These are phyloP conservation scores for Xylariaceae sp. DNA, from an alignment of 2,329 filamentous ascomycete species.

Conservation along the genomic window DNA sequence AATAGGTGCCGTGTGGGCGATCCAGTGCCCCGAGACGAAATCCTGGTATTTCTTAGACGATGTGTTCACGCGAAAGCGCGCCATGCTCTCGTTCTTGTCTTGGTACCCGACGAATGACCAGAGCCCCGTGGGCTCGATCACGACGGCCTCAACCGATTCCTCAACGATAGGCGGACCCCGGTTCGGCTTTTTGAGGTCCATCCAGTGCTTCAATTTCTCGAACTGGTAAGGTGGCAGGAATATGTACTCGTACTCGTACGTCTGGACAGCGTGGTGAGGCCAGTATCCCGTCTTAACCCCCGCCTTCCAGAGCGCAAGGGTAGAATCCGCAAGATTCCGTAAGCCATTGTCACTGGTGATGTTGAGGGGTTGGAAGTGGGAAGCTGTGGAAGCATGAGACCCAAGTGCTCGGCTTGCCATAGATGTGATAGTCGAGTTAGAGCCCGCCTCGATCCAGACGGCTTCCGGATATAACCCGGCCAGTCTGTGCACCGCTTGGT, in stretches of 20 bases:
- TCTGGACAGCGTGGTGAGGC: conserved; percentile 25
- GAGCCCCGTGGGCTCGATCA: conserved; percentile 3
- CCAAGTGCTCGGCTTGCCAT: conserved; percentile 26
- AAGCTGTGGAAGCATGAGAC: too few species aligned
- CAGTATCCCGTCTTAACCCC: conserved; percentile 29
- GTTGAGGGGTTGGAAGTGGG: not conserved
- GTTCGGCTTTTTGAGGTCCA: conserved; percentile 20
- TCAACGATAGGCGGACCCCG: not conserved
- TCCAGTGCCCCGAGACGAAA: conserved; percentile 29
- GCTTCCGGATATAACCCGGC: conserved; percentile 15
- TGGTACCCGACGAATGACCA: conserved; percentile 22
- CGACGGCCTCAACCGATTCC: not conserved
- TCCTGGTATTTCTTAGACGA: conserved; percentile 23
- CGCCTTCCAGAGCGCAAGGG: conserved; percentile 30
- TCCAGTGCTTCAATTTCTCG: conserved; percentile 30
- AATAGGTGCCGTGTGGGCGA: conserved; percentile 29
- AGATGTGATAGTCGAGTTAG: conserved; percentile 24
- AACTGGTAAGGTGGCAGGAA: conserved; percentile 35
- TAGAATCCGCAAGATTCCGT: conserved; percentile 15
- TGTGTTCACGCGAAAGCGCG: conserved; percentile 35
- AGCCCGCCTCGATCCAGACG: conserved; percentile 35
- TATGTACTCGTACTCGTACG: conserved; percentile 8
- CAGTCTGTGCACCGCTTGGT: conserved; percentile 32
- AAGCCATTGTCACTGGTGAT: not conserved
- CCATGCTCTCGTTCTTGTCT: conserved; percentile 7